Base-by-base conservation (phyloP, 1,139 yeast species). In the Williopsis jadinii region DNA sequence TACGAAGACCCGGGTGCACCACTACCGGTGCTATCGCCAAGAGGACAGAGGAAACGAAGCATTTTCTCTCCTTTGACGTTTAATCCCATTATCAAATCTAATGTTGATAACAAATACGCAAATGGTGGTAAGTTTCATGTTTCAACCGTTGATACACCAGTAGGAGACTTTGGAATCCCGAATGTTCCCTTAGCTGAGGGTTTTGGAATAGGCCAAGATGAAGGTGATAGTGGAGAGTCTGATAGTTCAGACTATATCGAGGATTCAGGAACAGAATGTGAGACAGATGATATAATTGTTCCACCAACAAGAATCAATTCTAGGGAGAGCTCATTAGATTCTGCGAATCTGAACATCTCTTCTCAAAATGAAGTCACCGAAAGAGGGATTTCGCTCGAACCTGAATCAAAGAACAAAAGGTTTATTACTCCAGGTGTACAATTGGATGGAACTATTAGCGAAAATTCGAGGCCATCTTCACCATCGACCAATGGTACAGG, bases 1-100 rank as follows among this genome's bases (percentile, higher is more conserved):
- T 83, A 83, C 52, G 74, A 70, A 40, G 94, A 84, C 55, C 94
- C 94, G 0, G 94, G 94, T 34, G 92, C 94, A 0, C 94, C 94
- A 2, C 64, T 78, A 3, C 90, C 94, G 0, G 62, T 74, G 28
- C 77, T 80, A 3, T 80, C 88, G 0, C 87, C 87, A 3, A 66
- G 58, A 37, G 67, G 62, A 15, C 15, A 35, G 0, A 55, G 62
- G 32, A 66, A 64, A 43, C 68, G 62, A 46, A 83, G 92, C 33
- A 75, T 80, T 1, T 87, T 85, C 59, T 85, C 95, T 0, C 95
- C 95, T 0, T 67, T 87, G 30, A 71, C 74, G 35, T 87, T 87
- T 62, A 84, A 85, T 52, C 94, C 95, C 0, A 73, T 80, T 30
- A 85, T 86, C 40, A 79, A 79, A 47, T 75, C 77, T 39, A 79